Conservation (phyloP, 768 basidiomycete genomes). For the Pulveroboletus ravenelii region DNA sequence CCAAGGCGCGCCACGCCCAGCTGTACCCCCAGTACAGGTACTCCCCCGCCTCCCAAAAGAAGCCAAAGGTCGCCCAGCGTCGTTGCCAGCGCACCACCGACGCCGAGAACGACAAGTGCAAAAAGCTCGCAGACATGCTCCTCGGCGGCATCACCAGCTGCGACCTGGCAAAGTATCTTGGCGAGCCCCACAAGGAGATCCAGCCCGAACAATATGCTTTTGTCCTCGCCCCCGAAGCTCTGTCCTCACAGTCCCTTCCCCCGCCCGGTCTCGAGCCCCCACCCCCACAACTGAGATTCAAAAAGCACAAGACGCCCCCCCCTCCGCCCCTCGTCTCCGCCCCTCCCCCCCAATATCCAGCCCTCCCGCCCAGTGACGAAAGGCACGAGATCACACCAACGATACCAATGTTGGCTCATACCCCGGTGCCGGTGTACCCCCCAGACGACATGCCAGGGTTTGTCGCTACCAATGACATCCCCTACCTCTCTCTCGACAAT, state of each 20-base stretch:
- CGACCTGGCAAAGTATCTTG: constrained; percentile 24
- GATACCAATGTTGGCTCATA: not conserved
- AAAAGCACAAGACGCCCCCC: constrained; percentile 1
- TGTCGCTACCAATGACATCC: constrained; percentile 35
- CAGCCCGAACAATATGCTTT: not conserved
- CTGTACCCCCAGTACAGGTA: constrained; percentile 62
- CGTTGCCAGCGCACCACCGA: constrained; percentile 30
- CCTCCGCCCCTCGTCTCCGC: not conserved
- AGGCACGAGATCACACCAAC: constrained; percentile 1
- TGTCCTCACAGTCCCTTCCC: not conserved
- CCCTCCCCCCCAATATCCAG: not conserved
- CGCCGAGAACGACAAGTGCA: constrained; percentile 37
- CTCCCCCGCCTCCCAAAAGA: constrained; percentile 40
- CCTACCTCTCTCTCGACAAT: constrained; percentile 29
- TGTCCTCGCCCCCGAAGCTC: not conserved
- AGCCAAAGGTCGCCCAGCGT: constrained; percentile 27
- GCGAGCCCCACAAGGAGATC: constrained; percentile 1
- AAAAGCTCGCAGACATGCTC: constrained; percentile 34
- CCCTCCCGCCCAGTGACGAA: not conserved
- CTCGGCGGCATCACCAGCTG: constrained; percentile 32
- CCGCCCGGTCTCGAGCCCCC: constrained; percentile 3
- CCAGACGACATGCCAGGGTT: constrained; percentile 18
- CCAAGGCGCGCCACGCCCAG: constrained; percentile 42
- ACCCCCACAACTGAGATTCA: constrained; percentile 3
- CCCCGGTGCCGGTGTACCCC: constrained; percentile 20